Base-by-base conservation (phyloP, 805 yeast species). In the Saccharomycopsis sp. region DNA sequence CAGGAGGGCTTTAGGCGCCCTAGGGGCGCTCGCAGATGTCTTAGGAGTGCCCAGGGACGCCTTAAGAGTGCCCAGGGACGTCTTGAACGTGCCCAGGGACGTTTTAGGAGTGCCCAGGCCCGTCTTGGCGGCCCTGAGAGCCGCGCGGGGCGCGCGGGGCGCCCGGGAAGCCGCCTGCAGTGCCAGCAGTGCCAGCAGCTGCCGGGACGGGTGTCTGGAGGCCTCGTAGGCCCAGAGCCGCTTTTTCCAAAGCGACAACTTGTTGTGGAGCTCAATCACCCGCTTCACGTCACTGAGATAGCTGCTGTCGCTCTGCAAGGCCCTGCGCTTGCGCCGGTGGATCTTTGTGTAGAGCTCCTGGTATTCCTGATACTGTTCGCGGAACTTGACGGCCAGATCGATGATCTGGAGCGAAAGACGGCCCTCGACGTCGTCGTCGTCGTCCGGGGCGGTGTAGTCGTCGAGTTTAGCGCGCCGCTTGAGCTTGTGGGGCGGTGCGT, bases 211-310 rank as follows among this genome's bases (percentile, higher is more conserved):
- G 21, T 44, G 4, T 44, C 16, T 44, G 16, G 48, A 44, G 21
- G 8, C 4, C 16, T 44, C 48, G 16, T 44, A 44, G 7, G 18
- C 16, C 62, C 62, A 59, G 3, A 59, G 34, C 34, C 51, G 37
- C 37, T 54, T 59, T 24, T 59, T 59, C 62, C 62, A 59, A 8
- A 54, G 7, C 3, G 62, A 34, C 14, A 59, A 41, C 37, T 59
- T 59, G 24, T 57, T 57, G 24, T 59, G 62, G 21, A 59, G 50
- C 16, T 54, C 55, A 21, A 59, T 54, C 14, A 57, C 47, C n/a
- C 60, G 29, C 51, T 54, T 44, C 20, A 59, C 61, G 18, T 54
- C 57, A 12, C 47, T 50, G 9, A 44, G 18, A 40, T 54, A 54
- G 15, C 9, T 15, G 14, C 40, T 23, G 29, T 53, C 15, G 18